Conservation (phyloP, 805 yeast genomes). For the Candida peoriensis region DNA sequence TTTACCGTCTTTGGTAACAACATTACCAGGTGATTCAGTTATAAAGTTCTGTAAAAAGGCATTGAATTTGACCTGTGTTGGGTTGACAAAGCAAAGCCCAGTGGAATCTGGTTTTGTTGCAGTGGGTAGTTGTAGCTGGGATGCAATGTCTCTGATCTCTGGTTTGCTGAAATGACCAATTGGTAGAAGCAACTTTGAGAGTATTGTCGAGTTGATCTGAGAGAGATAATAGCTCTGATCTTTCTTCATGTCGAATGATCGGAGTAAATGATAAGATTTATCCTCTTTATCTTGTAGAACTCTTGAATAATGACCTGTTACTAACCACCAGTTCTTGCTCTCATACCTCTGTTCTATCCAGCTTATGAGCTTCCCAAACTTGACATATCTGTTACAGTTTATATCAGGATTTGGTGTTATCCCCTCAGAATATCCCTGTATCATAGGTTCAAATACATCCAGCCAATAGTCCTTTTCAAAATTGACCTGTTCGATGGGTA, state of each 20-base stretch:
- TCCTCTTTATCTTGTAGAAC: slow-evolving; percentile 33
- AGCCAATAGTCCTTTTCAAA: slow-evolving; percentile 92
- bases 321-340: slow-evolving; percentile 67
- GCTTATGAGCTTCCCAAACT: slow-evolving; percentile 74
- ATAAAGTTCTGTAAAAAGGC: slow-evolving; percentile 73
- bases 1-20: slow-evolving; percentile 69
- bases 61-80: slow-evolving; percentile 59
- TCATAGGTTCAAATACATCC: slow-evolving; percentile 90
- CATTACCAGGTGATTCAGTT: slow-evolving; percentile 67
- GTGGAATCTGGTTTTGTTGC: slow-evolving; percentile 89
- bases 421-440: slow-evolving; percentile 64
- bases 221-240: slow-evolving; percentile 93
- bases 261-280: slow-evolving; percentile 41
- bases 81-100: slow-evolving; percentile 87
- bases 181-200: slow-evolving; percentile 63
- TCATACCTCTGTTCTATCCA: slow-evolving; percentile 38
- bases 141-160: slow-evolving; percentile 65
- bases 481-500: slow-evolving; percentile 71
- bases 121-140: slow-evolving; percentile 44
- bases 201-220: slow-evolving; percentile 43
- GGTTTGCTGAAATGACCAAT: slow-evolving; percentile 76
- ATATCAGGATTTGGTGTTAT: slow-evolving; percentile 94
- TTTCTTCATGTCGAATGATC: slow-evolving; percentile 56
- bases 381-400: slow-evolving; percentile 77
- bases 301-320: slow-evolving; percentile 80